Percentiles rank a stretch among this genome's conserved stretches.
phyloP scores from a whole-genome alignment of 2,329 filamentous ascomycete genomes.

The Microsporum ferrugineum region DNA sequence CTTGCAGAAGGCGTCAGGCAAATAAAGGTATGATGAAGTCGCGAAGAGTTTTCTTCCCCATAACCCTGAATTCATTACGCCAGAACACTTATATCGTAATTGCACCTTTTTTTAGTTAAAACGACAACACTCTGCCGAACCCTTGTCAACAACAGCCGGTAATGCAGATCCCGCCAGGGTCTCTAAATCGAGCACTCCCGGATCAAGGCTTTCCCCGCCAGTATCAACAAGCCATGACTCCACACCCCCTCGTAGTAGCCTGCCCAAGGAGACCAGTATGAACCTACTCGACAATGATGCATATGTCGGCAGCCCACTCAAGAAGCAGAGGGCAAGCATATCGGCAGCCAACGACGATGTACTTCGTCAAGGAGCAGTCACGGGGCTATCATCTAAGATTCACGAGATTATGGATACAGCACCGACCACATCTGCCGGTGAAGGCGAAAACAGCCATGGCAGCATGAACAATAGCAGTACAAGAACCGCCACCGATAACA shows the following conservation, averaged over 20 bases:
- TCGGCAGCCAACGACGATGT: conserved; percentile 33
- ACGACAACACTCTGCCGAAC: conserved; percentile 54
- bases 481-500: not conserved
- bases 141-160: conserved; percentile 29
- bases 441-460: not conserved
- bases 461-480: not conserved
- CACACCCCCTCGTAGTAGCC: conserved; percentile 24
- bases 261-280: conserved; percentile 12
- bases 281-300: conserved; percentile 22
- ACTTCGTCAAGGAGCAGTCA: conserved; percentile 31
- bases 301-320: conserved; percentile 37
- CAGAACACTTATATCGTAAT: not conserved
- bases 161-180: conserved; percentile 28
- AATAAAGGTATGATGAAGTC: conserved; percentile 45
- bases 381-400: conserved; percentile 29
- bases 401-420: conserved; percentile 25
- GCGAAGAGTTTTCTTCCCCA: not conserved
- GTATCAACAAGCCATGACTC: conserved; percentile 23
- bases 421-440: not conserved
- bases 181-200: conserved; percentile 32
- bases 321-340: conserved; percentile 37
- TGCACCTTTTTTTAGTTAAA: conserved; percentile 42
- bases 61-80: not conserved
- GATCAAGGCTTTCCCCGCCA: conserved; percentile 28
- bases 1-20: conserved; percentile 53